Percentiles rank a stretch among this genome's conserved stretches.
Evolutionary conservation across 1,284 basidiomycete species (phyloP).

Genomic region (Marasmius sp.): DNA sequence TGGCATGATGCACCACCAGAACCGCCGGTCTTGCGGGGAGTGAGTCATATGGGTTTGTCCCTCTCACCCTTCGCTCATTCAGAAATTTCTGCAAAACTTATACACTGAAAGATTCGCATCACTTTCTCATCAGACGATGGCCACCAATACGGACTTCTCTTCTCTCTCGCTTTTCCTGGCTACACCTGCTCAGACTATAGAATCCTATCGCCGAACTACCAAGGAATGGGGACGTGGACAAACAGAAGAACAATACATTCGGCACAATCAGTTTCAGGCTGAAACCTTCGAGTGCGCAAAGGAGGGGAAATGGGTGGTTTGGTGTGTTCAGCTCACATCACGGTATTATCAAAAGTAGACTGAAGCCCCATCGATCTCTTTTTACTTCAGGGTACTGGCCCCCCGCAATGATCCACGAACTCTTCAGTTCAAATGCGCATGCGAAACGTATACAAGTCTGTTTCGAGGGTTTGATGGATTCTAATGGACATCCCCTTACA

Average conservation of each 20-base stretch:
- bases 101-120: too few relatives aligned
- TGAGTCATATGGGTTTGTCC: too few relatives aligned
- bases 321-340: constrained; percentile 24
- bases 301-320: constrained; percentile 36
- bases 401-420: constrained; percentile 37
- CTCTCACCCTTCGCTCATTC: too few relatives aligned
- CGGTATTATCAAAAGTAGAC: not conserved
- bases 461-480: not conserved
- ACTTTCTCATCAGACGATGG: not conserved
- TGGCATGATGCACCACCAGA: too few relatives aligned
- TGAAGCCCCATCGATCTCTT: not conserved
- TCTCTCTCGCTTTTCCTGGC: constrained; percentile 35
- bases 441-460: constrained; percentile 35
- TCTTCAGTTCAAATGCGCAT: constrained; percentile 39
- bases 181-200: constrained; percentile 31
- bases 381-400: constrained; percentile 41
- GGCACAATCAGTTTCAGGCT: constrained; percentile 29
- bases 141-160: constrained; percentile 16
- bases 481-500: constrained; percentile 10
- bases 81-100: too few relatives aligned
- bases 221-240: constrained; percentile 40
- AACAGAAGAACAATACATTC: constrained; percentile 39
- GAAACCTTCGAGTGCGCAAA: constrained; percentile 29
- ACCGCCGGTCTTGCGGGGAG: too few relatives aligned
- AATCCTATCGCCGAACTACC: constrained; percentile 31